Evolutionary conservation across 2,329 filamentous ascomycete genomes (phyloP), one percentile per base, ranked within the genome.

Genomic region (Zymoseptoria brevis): DNA sequence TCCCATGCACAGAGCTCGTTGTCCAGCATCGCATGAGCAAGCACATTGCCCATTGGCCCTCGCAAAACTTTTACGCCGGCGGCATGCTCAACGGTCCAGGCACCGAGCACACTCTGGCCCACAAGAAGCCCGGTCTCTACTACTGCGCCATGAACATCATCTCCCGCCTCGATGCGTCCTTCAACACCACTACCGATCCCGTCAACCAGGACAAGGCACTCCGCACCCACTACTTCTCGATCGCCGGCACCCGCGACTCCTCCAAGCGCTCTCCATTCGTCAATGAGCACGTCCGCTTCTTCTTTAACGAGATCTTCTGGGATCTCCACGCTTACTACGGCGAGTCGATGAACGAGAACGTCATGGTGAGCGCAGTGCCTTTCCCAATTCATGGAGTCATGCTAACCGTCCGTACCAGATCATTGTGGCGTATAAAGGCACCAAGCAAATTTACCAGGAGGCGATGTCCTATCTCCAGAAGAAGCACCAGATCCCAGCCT

Each of bases 11-110:
- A 0, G 61, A 64, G 56, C 57, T 66, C 7, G 49, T 57, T 3
- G 64, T 64, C 45, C 64, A 66, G 55, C 62, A 63, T 50, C 50
- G 64, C 11, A 66, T 66, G 64, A 54, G n/a, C 22, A 3, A 16
- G 13, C 8, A 56, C 41, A 55, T 54, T 19, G 19, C 48, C 22
- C 11, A 53, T 4, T 66, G 58, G 57, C 61, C 64, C 1, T 60
- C 61, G 22, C 53, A 51, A 19, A 57, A 63, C 30, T 65, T 65
- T 57, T 65, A 66, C 30, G 55, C 57, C 13, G 35, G 50, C 5
- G 57, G 56, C 8, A 60, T 66, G 59, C 60, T 63, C 22, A 58
- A 60, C 26, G 57, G 58, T 8, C 51, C 54, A 16, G 56, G 55
- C 16, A 65, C 63, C 6, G 54, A 56, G 26, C 29, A 50, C 8